Evolutionary conservation across 2,329 filamentous ascomycete genomes (phyloP).

Genomic region (Cytospora paraplurivora): DNA sequence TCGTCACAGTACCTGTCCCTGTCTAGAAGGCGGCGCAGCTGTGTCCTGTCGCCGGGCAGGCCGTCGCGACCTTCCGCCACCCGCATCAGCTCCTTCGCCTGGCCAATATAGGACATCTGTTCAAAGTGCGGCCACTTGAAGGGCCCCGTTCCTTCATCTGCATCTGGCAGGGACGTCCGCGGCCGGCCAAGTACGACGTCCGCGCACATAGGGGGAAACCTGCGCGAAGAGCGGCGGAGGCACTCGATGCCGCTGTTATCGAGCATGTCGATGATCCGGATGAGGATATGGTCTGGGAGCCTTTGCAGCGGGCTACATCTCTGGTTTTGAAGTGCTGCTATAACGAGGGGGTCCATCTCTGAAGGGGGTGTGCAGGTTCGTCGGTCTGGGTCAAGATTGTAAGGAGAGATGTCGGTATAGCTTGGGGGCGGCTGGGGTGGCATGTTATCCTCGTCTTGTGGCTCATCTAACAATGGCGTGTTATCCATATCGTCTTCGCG

Average conservation of each 20-base stretch:
- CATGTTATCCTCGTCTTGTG: neutral
- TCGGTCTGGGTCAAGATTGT: neutral
- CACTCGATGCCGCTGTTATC: conserved; percentile 8
- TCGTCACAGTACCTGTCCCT: conserved; percentile 1
- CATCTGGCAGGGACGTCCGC: neutral
- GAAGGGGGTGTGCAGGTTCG: neutral
- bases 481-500: neutral
- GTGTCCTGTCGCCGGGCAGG: neutral
- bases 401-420: neutral
- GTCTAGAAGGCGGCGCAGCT: neutral
- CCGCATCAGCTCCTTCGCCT: neutral
- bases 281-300: conserved; percentile 3
- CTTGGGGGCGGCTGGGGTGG: neutral
- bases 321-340: neutral
- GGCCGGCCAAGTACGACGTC: neutral
- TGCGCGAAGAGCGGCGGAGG: conserved; percentile 4
- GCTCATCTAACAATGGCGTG: neutral
- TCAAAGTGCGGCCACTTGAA: conserved; percentile 1
- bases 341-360: conserved; percentile 5
- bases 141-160: neutral
- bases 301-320: neutral
- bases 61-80: neutral
- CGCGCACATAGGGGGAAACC: conserved; percentile 2
- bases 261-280: neutral
- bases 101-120: neutral